Conservation (phyloP, 306 rosid species). For the Castanospermum australe region DNA sequence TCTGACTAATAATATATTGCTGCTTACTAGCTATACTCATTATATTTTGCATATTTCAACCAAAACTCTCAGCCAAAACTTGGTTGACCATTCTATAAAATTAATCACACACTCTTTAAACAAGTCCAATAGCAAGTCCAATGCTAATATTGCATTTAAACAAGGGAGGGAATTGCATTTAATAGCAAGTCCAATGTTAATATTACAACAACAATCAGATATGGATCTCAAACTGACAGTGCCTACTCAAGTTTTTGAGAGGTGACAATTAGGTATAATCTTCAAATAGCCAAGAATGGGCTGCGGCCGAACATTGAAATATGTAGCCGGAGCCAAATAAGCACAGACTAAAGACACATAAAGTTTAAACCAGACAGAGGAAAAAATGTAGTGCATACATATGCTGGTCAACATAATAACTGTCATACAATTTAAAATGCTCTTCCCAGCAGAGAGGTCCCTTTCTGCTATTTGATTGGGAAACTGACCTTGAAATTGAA, state of each 20-base stretch:
- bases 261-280: conserved; percentile 9
- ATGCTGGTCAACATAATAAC: conserved; percentile 42
- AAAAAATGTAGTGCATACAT: conserved; percentile 45
- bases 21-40: not conserved
- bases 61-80: not conserved
- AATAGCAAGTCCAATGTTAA: conserved; percentile 14
- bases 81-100: not conserved
- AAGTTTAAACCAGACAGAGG: conserved; percentile 60
- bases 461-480: conserved; percentile 57
- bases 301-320: conserved; percentile 54
- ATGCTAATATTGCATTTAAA: conserved; percentile 25
- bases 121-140: conserved; percentile 12
- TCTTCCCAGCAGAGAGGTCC: conserved; percentile 48
- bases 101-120: not conserved
- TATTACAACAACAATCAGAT: conserved; percentile 24
- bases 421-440: conserved; percentile 44
- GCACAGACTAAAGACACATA: conserved; percentile 56
- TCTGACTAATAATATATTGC: not conserved
- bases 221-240: not conserved
- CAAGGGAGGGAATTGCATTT: not conserved
- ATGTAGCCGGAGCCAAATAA: conserved; percentile 60
- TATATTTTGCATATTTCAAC: not conserved
- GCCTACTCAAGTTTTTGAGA: conserved; percentile 15
- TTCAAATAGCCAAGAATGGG: conserved; percentile 48
- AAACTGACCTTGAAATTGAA: conserved; percentile 60